phyloP scores from a whole-genome alignment of 163 green algal species.

The Scenedesmus sp. region DNA sequence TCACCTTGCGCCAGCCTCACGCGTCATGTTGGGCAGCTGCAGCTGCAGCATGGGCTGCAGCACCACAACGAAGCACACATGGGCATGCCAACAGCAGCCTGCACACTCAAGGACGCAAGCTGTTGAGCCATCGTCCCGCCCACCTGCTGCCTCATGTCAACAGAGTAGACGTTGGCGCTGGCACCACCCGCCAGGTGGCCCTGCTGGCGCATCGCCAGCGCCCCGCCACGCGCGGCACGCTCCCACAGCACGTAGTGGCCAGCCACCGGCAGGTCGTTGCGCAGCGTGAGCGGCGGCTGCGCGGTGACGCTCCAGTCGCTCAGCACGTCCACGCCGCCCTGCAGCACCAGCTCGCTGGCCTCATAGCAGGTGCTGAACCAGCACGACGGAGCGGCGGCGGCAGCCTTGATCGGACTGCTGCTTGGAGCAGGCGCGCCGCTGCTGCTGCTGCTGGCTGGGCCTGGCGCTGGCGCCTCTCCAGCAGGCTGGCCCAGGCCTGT shows the following conservation, averaged over 20 bases:
- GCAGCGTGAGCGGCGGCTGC: slow-evolving; percentile 77
- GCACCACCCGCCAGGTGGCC: slow-evolving; percentile 61
- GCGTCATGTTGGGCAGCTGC: neutral
- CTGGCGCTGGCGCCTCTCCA: neutral
- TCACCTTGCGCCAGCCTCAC: neutral
- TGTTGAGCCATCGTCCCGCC: neutral
- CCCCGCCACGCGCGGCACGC: slow-evolving; percentile 40
- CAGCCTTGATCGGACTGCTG: slow-evolving; percentile 27
- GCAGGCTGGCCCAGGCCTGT: slow-evolving; percentile 7
- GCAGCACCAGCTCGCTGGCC: slow-evolving; percentile 56
- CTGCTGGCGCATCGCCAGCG: slow-evolving; percentile 70
- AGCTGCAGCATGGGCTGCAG: neutral
- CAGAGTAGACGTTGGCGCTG: slow-evolving; percentile 66
- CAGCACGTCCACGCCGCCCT: slow-evolving; percentile 46
- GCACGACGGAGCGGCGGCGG: slow-evolving; percentile 11
- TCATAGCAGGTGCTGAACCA: slow-evolving; percentile 61
- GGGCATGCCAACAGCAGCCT: neutral
- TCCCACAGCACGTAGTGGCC: slow-evolving; percentile 86
- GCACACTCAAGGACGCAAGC: neutral
- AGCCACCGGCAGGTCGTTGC: slow-evolving; percentile 83
- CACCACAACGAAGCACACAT: neutral
- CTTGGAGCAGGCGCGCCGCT: neutral
- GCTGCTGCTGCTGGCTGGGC: neutral
- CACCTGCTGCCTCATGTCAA: slow-evolving; percentile 80
- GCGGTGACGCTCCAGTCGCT: slow-evolving; percentile 65